These are phyloP conservation scores for Boletus barrowsii DNA, from an alignment of 768 basidiomycete genomes.

Conservation along the genomic window DNA sequence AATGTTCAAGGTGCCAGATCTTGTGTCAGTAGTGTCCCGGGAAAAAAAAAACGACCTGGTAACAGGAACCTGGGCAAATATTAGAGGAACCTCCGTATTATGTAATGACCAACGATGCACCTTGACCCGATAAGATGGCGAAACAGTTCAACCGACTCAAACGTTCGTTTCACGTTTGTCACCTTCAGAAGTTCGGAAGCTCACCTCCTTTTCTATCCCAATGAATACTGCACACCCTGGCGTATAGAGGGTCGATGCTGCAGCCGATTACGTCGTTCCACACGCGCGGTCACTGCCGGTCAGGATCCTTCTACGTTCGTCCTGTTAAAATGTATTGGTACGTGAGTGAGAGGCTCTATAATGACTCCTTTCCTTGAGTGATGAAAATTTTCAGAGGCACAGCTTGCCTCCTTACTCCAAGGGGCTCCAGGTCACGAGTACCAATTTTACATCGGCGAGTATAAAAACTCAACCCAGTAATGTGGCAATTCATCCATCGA, in stretches of 20 bases:
- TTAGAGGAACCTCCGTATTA: too few species aligned
- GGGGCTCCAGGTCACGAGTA: not conserved
- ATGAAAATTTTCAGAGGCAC: too few species aligned
- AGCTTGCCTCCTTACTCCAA: not conserved
- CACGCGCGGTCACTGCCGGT: slow-evolving; percentile 12
- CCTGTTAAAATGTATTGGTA: not conserved
- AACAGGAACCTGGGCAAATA: too few species aligned
- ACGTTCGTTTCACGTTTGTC: not conserved
- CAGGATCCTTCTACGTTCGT: slow-evolving; percentile 2
- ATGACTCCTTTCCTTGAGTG: not conserved
- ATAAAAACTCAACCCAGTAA: slow-evolving; percentile 5
- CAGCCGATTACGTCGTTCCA: slow-evolving; percentile 9
- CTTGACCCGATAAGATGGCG: too few species aligned
- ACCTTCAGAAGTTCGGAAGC: not conserved
- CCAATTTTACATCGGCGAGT: not conserved
- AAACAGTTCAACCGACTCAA: not conserved
- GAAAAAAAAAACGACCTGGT: too few species aligned
- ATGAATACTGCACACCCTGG: not conserved
- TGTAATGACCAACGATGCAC: too few species aligned
- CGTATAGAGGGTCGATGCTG: not conserved
- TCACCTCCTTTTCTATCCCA: not conserved
- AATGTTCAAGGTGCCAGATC: too few species aligned
- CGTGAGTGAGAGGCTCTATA: not conserved
- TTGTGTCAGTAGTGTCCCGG: too few species aligned
- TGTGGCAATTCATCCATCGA: slow-evolving; percentile 1